Base-by-base conservation (phyloP, 352 stramenopile species). In the Pythium aquatile region DNA sequence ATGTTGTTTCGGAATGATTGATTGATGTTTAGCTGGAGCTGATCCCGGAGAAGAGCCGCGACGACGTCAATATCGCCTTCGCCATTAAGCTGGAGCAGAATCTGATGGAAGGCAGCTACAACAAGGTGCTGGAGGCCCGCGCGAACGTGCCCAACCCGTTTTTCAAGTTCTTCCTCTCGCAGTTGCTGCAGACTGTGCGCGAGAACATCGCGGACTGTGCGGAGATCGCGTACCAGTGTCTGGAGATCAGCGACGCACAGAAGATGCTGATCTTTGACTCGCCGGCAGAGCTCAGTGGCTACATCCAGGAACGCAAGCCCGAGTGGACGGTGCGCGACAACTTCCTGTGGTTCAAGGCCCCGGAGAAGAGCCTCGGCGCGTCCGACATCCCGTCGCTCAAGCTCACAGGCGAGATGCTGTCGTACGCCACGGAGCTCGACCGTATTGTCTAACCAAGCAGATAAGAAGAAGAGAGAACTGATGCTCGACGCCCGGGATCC, bases 141-240 rank as follows among this genome's bases (percentile, higher is more conserved):
- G 73, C 83, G n/a, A 83, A 92, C 65, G 85, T 98, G 62, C 96
- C 96, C 8, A 87, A 97, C 70, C 87, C 88, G 56, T 90, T 90
- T 60, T 98, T 98, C 79, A 83, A 84, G 71, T 98, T 98, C 71
- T 98, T 98, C 75, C 84, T 99, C 44, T 83, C 92, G 29, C 90
- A 97, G 65, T 70, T 98, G 32, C 73, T 98, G 28, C 87, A 97
- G 71, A 98, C 96, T 9, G 96, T 99, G 46, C 84, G 96, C 14
- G 94, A 98, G 70, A 96, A 95, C 63, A 97, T 99, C 73, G 96
- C 94, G 14, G 96, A 98, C 76, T 98, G 94, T 78, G 86, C 96
- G 37, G 94, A 98, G 80, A 91, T 98, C 49, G 84, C 91, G 11
- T 98, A 98, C 72, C 87, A 92, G 74, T 94, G 79, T 30, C 86